Base-by-base conservation (phyloP, 371 early-diverging fungal species). In the Phascolomyces articulosus region DNA sequence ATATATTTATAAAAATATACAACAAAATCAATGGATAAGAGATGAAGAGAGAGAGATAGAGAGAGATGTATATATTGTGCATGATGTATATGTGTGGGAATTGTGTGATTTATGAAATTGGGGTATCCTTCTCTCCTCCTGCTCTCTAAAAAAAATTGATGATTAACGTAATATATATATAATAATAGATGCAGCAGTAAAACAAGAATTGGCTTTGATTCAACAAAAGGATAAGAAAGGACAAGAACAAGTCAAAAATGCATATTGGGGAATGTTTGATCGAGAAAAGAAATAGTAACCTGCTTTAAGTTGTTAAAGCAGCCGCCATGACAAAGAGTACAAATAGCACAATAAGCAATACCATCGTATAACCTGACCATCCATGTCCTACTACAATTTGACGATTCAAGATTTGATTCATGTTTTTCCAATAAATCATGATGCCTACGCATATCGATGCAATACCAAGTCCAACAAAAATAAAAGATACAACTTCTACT, bases 401-500 rank as follows among this genome's bases (percentile, higher is more conserved):
- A 18, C 78, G 48, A 6, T 62, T 63, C 0, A 78, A 63, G 44
- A 78, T 74, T 23, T 68, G 75, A 21, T 60, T 44, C 57, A 74
- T 70, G 16, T 78, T 78, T 58, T 63, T 68, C 16, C 74, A 72
- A 29, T 78, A 78, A 15, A 58, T 68, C 23, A 49, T 68, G 0
- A 70, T 16, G 3, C 75, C 67, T n/a, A 64, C 65, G 16, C 70
- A 58, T n/a, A 78, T 70, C 18, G 75, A 70, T 16, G 65, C 49
- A 27, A 78, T 64, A 1, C 78, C 78, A 7, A 78, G 64, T 7
- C 58, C 73, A 27, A 78, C 58, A 59, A 78, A 78, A 9, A 75
- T 63, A 53, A 70, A 75, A 3, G 78, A 59, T 13, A 78, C 64
- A 18, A 72, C 66, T n/a, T 64, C 57, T 13, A 70, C 57, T 44